phyloP scores from a whole-genome alignment of 306 rosid genomes.

The Fagus crenata region DNA sequence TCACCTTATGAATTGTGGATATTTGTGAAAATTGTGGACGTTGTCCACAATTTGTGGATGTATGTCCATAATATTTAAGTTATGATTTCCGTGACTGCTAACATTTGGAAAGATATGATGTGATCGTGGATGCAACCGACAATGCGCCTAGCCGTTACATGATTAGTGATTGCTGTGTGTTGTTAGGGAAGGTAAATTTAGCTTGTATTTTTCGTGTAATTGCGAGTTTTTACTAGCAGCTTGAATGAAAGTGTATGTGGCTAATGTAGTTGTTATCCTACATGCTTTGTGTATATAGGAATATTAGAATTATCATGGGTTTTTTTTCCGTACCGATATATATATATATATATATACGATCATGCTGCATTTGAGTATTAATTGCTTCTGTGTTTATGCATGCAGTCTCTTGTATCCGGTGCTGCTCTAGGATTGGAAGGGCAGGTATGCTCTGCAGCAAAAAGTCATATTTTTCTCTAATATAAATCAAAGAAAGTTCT shows the following conservation, averaged over 20 bases:
- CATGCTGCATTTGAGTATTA: slow-evolving; percentile 6
- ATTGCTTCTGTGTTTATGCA: slow-evolving; percentile 27
- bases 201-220: neutral
- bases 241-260: too few relatives aligned
- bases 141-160: slow-evolving; percentile 96
- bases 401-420: slow-evolving; percentile 99
- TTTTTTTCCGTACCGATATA: too few relatives aligned
- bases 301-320: neutral
- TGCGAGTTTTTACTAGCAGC: too few relatives aligned
- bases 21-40: too few relatives aligned
- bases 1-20: too few relatives aligned
- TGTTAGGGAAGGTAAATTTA: slow-evolving; percentile 79
- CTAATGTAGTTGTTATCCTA: too few relatives aligned
- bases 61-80: neutral
- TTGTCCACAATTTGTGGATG: too few relatives aligned
- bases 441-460: slow-evolving; percentile 56
- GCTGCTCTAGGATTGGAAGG: slow-evolving; percentile 98
- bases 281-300: neutral
- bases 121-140: slow-evolving; percentile 89
- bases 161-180: slow-evolving; percentile 96
- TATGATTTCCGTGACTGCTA: slow-evolving; percentile 42
- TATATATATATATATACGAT: too few relatives aligned
- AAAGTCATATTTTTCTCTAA: too few relatives aligned
- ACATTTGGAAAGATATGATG: slow-evolving; percentile 64
- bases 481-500: too few relatives aligned